Evolutionary conservation across 2,329 filamentous ascomycete species (phyloP).

Genomic region (Aspergillus eucalypticola): DNA sequence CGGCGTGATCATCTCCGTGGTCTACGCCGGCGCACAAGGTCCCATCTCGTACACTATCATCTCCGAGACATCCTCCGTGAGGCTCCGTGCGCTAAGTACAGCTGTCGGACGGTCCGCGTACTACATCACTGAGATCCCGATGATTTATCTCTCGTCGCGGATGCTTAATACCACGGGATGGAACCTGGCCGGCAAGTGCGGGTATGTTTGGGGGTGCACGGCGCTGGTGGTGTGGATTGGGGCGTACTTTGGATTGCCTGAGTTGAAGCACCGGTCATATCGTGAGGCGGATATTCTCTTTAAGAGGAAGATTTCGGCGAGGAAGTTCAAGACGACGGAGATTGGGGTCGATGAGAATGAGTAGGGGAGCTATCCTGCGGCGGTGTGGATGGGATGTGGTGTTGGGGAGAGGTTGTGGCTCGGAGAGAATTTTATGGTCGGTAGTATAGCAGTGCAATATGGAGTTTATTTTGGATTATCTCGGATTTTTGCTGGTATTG

Average conservation of each 20-base stretch:
- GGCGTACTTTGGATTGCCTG: slow-evolving; percentile 49
- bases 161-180: slow-evolving; percentile 45
- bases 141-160: slow-evolving; percentile 43
- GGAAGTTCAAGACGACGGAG: slow-evolving; percentile 48
- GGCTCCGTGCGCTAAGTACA: slow-evolving; percentile 42
- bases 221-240: slow-evolving; percentile 43
- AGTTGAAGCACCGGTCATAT: slow-evolving; percentile 49
- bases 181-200: slow-evolving; percentile 49
- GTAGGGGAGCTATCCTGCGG: not conserved
- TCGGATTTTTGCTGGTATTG: no score
- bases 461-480: no score
- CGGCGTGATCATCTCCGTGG: slow-evolving; percentile 44
- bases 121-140: slow-evolving; percentile 46
- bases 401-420: no score
- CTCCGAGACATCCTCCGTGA: slow-evolving; percentile 41
- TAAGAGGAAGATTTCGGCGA: slow-evolving; percentile 43
- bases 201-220: slow-evolving; percentile 51
- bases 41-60: slow-evolving; percentile 44
- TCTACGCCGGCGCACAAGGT: slow-evolving; percentile 38
- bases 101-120: slow-evolving; percentile 44
- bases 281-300: slow-evolving; percentile 51
- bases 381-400: no score
- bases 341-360: slow-evolving; percentile 46
- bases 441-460: no score
- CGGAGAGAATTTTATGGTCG: no score